A percentile compares a stretch with the other conserved stretches of the same genome.
Evolutionary conservation across 306 rosid species (phyloP).

Genomic region (Quercus ilex): DNA sequence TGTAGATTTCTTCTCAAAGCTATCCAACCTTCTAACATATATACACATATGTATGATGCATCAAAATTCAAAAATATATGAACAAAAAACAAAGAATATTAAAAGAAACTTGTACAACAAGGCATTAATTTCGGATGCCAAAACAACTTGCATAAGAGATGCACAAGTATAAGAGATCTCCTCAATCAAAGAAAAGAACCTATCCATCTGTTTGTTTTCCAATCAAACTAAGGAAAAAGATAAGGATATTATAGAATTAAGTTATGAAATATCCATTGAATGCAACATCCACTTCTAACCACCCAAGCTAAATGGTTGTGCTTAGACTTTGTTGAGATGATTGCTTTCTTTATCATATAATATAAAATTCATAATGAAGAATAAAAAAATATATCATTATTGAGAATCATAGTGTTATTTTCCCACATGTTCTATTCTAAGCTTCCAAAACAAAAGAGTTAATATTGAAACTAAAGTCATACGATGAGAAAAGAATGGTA

Average conservation of each 20-base stretch:
- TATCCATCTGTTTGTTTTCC: neutral
- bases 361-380: no score
- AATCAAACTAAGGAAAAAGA: neutral
- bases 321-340: no score
- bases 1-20: conserved; percentile 14
- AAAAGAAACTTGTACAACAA: conserved; percentile 19
- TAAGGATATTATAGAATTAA: neutral
- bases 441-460: no score
- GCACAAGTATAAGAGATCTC: conserved; percentile 10
- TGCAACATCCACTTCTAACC: no score
- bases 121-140: conserved; percentile 46
- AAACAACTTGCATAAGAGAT: conserved; percentile 42
- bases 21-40: neutral
- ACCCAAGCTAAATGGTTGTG: no score
- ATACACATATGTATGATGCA: neutral
- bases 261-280: neutral
- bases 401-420: no score
- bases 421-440: no score
- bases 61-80: neutral
- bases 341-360: no score
- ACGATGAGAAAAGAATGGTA: no score
- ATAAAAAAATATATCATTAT: no score
- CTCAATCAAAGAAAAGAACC: conserved; percentile 40
- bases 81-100: conserved; percentile 24
- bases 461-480: no score